Conservation (phyloP, 2,329 filamentous ascomycete species). For the Fusarium pilosicola region DNA sequence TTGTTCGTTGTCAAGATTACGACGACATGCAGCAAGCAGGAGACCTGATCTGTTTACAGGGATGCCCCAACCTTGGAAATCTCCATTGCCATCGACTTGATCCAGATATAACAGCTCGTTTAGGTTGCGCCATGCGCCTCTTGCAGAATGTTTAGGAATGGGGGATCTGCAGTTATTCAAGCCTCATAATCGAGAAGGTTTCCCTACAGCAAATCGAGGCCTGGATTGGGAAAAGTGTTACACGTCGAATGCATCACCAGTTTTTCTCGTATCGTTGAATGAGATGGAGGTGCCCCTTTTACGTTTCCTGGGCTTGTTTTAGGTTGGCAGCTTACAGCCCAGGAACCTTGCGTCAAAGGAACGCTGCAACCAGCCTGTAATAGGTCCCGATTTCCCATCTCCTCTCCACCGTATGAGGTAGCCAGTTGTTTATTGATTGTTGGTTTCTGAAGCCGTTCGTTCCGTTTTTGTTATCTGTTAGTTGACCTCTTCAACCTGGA, state of each 20-base stretch:
- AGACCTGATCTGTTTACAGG: slow-evolving; percentile 10
- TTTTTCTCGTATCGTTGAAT: slow-evolving; percentile 31
- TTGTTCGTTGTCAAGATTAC: slow-evolving; percentile 8
- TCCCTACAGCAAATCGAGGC: slow-evolving; percentile 7
- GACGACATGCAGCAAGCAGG: slow-evolving; percentile 2
- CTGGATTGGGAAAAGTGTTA: slow-evolving; percentile 26
- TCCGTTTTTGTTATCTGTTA: slow-evolving; percentile 4
- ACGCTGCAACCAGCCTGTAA: slow-evolving; percentile 21
- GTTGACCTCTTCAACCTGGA: not conserved
- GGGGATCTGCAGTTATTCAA: slow-evolving; percentile 23
- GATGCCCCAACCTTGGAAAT: slow-evolving; percentile 9
- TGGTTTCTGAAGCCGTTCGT: not conserved
- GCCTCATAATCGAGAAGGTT: slow-evolving; percentile 12
- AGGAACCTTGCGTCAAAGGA: slow-evolving; percentile 10
- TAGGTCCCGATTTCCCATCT: not conserved
- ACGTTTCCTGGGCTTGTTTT: slow-evolving; percentile 25
- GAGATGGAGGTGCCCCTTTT: slow-evolving; percentile 28
- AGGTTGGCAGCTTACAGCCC: slow-evolving; percentile 10
- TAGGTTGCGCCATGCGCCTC: slow-evolving; percentile 18
- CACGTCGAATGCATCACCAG: slow-evolving; percentile 29
- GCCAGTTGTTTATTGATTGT: not conserved
- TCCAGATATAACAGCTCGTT: slow-evolving; percentile 14
- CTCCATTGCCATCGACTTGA: slow-evolving; percentile 12
- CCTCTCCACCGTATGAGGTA: not conserved
- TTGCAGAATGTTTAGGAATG: slow-evolving; percentile 33